Base-by-base conservation (phyloP, 768 basidiomycete genomes). In the Russula lepida region DNA sequence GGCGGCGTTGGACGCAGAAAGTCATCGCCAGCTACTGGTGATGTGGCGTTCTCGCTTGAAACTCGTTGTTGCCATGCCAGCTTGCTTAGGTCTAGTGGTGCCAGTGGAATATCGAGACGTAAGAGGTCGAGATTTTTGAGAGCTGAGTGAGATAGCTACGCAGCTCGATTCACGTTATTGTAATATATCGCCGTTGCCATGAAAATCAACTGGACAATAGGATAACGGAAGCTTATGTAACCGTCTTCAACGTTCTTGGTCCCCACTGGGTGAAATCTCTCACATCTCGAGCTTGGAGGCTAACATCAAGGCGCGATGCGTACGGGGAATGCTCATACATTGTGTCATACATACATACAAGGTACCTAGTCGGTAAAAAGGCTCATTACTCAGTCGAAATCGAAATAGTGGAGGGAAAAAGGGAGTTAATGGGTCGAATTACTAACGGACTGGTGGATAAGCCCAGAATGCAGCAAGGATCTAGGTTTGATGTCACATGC, bases 401-500 rank as follows among this genome's bases (percentile, higher is more conserved):
- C 17, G 4, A 15, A 46, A 6, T 25, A 62, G 27, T 17, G 15
- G 13, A 37, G 1, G n/a, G n/a, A 15, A 9, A 6, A 21, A 19
- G 27, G n/a, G 28, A 12, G n/a, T 63, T 46, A 30, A 27, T 25
- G 28, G 27, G 30, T 25, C 12, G 59, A 37, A 35, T 54, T 17
- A 35, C 51, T 17, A 19, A 43, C 6, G 8, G 59, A 57, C 6
- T 60, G 59, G 4, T 55, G 48, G 37, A 64, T 44, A 30, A 66
- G 54, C 25, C 43, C 52, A 2, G 47, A 55, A 41, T 60, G 35
- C 25, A n/a, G n/a, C 39, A 17, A 28, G 5, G 68, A 69, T 19
- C 69, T 65, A 17, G 68, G 68, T 33, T 50, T 60, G 47, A 70
- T 66, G 21, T 57, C 51, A 50, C 68, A 70, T 17, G 59, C 56